Evolutionary conservation across 1,139 yeast species (phyloP), one percentile per base, ranked within the genome.

Genomic region (Scheffersomyces illinoinensis): DNA sequence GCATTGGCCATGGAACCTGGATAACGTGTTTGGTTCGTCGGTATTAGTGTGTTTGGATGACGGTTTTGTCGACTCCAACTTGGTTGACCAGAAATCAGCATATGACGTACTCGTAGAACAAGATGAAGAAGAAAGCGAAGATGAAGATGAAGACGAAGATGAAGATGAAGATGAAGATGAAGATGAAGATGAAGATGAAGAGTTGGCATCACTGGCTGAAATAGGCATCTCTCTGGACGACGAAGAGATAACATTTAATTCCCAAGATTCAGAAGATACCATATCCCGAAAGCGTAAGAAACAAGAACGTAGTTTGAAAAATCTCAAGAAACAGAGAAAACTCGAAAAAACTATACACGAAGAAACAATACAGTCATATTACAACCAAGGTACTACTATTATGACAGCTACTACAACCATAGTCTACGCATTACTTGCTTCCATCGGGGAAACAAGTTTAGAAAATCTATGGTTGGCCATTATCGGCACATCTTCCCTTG

Each of bases 1-100:
- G 86, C 96, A 91, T 64, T 79, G 98, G 63, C 99, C 99, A 2
- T 95, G 98, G 98, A 93, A 93, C 72, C 77, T 96, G 65, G 97
- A 93, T 70, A 96, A 96, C 71, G 71, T 95, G 56, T 93, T 91
- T 79, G 97, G 97, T 2, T 88, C 96, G 2, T 85, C 86, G n/a
- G 81, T 87, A 66, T 86, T 95, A 12, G 81, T 85, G 5, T 95
- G 98, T 71, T 84, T 93, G 61, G 98, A 95, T 69, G 99, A 95
- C 71, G 97, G 97, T 0, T 81, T 77, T 56, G 82, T 92, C 3
- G 88, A 87, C 56, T 83, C 81, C 52, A 86, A 85, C 56, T 71
- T 90, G 57, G 61, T 61, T n/a, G 69, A 73, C 3, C 89, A 88
- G 66, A 83, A 79, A 63, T 71, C 74, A 8, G 90, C 95, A 12